Base-by-base conservation (phyloP, 192 early-diverging fungal genomes). In the Geranomyces michiganensis region DNA sequence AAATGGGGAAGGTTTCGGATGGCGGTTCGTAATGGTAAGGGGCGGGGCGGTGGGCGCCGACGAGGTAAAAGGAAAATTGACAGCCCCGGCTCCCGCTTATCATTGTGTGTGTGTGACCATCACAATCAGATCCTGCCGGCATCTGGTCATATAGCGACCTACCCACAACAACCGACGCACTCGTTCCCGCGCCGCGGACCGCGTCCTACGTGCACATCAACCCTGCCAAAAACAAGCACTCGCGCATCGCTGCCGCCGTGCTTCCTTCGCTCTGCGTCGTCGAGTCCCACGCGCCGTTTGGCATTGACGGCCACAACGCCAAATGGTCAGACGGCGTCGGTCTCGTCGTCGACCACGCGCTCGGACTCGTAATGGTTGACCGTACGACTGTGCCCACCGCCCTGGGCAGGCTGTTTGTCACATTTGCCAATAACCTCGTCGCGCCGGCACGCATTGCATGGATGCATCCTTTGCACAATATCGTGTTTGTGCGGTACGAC, bases 401-500 rank as follows among this genome's bases (percentile, higher is more conserved):
- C 24, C 73, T 93, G 27, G 90, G 93, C 22, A 87, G 92, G 53
- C 78, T 95, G 24, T 86, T 86, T 56, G 78, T 97, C 36, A 92
- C 90, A 0, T 88, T 97, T 75, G 92, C 88, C 41, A 89, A 93
- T 68, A 88, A 86, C 46, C 82, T 93, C 15, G 87, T 91, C 33
- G 89, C 95, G 60, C 94, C 93, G 0, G 95, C 86, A 21, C 88
- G 85, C 62, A 75, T 96, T 27, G 75, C 89, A 2, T 94, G 90
- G 67, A 59, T 92, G 49, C 95, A 97, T 62, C 95, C 93, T 0
- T 82, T 85, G 12, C 89, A 90, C 72, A 95, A 94, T 81, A 90
- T 90, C 82, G 89, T 88, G 0, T 81, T 97, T 41, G 59, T 97
- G 22, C 85, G 90, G 41, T 97, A 94, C 67, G 89, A 96, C 56